These are phyloP conservation scores for Linum tenue DNA, from an alignment of 345 rosid genomes.

Conservation along the genomic window DNA sequence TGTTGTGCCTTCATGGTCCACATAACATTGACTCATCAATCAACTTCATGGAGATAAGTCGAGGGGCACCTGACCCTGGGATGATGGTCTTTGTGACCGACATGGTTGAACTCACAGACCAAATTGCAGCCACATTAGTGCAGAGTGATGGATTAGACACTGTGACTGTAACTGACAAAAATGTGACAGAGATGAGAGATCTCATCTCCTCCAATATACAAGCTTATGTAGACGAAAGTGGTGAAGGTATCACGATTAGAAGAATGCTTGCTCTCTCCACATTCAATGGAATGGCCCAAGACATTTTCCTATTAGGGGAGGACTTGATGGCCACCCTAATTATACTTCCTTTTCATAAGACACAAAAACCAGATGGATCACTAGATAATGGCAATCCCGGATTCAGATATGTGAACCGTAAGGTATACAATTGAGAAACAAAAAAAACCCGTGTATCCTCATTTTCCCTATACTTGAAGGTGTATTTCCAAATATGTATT, in stretches of 20 bases:
- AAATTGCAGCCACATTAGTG: constrained; percentile 61
- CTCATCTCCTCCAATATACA: constrained; percentile 45
- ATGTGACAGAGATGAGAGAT: constrained; percentile 69
- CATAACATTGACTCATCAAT: constrained; percentile 55
- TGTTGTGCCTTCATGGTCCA: constrained; percentile 58
- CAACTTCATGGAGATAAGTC: constrained; percentile 75
- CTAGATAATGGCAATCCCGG: constrained; percentile 63
- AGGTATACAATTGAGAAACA: constrained; percentile 35
- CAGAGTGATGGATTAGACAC: constrained; percentile 40
- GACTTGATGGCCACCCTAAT: constrained; percentile 66
- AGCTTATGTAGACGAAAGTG: constrained; percentile 42
- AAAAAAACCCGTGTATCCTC: background rate
- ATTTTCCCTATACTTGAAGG: background rate
- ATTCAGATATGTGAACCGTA: constrained; percentile 72
- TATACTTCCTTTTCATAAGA: constrained; percentile 73
- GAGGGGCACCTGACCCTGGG: constrained; percentile 64
- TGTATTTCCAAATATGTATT: too few species aligned
- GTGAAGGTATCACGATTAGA: constrained; percentile 56
- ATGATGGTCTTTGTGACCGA: constrained; percentile 64
- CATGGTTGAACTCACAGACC: constrained; percentile 79
- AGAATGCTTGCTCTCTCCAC: constrained; percentile 77
- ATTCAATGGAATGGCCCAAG: constrained; percentile 62
- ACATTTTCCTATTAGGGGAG: constrained; percentile 64
- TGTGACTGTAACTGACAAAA: constrained; percentile 47
- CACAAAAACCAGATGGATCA: constrained; percentile 41